Base-by-base conservation (phyloP, 495 filamentous ascomycete genomes). In the Aspergillus coremiiformis region DNA sequence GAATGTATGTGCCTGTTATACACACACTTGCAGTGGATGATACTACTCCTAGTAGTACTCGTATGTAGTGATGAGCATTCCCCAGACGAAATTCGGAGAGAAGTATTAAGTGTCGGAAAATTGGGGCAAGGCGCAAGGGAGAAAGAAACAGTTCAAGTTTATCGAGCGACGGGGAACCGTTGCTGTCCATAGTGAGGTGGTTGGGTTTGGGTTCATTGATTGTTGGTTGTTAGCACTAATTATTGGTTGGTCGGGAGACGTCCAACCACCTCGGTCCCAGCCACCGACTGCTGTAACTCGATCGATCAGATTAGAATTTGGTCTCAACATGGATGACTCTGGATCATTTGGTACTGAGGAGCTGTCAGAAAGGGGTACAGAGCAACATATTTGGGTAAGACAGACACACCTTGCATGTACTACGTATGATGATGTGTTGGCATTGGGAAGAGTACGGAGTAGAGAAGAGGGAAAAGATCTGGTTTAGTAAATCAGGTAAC, bases 21-120 rank as follows among this genome's bases (percentile, higher is more conserved):
- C n/a, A 22, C 49, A 58, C 55, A 61, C 58, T 56, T 58, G 55
- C 55, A 59, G 56, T 49, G 19, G 12, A 7, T 21, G 47, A 46
- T 46, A 33, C 46, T n/a, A n/a, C n/a, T n/a, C n/a, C n/a, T n/a
- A n/a, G n/a, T n/a, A n/a, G n/a, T n/a, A n/a, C n/a, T n/a, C n/a
- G n/a, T n/a, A n/a, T n/a, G n/a, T n/a, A n/a, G 37, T 33, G 48
- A 58, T 39, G 57, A 26, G 51, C 52, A 61, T 59, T 64, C 55
- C 57, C 27, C 51, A 43, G 41, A 39, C 26, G 32, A 49, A 43
- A 24, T 24, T 51, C 47, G 32, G 17, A 43, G 39, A 27, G 41
- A 53, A 20, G 45, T 44, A 43, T 33, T 39, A 51, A 49, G 37
- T 32, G 24, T 21, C 11, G 20, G 22, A 33, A 20, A 21, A 10